These are phyloP conservation scores for Nakaseomyces glabratus DNA, from an alignment of 1,139 yeast genomes.

Conservation along the genomic window DNA sequence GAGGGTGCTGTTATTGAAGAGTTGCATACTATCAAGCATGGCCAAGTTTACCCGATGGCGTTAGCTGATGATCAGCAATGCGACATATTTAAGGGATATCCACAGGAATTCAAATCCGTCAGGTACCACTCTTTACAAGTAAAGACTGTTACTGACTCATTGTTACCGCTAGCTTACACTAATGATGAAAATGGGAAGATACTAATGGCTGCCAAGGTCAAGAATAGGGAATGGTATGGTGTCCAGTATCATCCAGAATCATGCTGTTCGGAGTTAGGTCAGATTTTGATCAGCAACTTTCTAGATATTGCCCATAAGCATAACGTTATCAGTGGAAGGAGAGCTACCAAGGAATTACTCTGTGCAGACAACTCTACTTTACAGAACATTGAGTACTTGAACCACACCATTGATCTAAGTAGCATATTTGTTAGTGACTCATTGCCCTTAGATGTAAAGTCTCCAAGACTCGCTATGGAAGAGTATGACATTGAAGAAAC, in stretches of 20 bases:
- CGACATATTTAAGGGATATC: slow-evolving; percentile 35
- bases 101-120: slow-evolving; percentile 51
- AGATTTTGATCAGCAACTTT: slow-evolving; percentile 51
- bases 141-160: slow-evolving; percentile 13
- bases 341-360: slow-evolving; percentile 6
- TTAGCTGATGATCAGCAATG: slow-evolving; percentile 31
- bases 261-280: slow-evolving; percentile 69
- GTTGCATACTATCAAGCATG: slow-evolving; percentile 64
- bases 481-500: slow-evolving; percentile 11
- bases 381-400: slow-evolving; percentile 9
- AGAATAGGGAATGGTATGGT: slow-evolving; percentile 63
- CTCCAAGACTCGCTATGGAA: slow-evolving; percentile 7
- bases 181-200: slow-evolving; percentile 34
- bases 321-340: slow-evolving; percentile 29
- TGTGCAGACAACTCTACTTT: not conserved
- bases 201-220: slow-evolving; percentile 74
- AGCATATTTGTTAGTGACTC: slow-evolving; percentile 12
- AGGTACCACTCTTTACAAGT: slow-evolving; percentile 85
- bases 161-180: slow-evolving; percentile 53
- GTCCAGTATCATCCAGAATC: slow-evolving; percentile 98
- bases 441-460: not conserved
- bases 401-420: slow-evolving; percentile 18
- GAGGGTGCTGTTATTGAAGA: slow-evolving; percentile 50
- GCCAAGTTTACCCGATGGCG: slow-evolving; percentile 53
- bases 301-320: slow-evolving; percentile 42